phyloP scores from a whole-genome alignment of 176 grass and related monocot genomes.

The Ampelocalamus luodianensis region DNA sequence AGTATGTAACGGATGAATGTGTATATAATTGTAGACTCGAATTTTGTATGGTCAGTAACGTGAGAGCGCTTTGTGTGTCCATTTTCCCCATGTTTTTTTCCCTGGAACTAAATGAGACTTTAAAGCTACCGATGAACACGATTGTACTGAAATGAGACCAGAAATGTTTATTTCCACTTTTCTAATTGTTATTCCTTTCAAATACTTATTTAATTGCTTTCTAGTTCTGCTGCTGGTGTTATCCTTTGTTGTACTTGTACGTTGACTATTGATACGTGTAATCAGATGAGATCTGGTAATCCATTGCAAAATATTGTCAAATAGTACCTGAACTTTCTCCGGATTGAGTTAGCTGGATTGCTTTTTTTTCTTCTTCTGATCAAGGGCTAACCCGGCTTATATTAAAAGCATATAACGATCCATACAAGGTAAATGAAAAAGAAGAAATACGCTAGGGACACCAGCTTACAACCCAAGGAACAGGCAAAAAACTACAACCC shows the following conservation, averaged over 20 bases:
- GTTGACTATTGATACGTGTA: background rate
- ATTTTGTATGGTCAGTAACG: slow-evolving; percentile 33
- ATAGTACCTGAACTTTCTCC: background rate
- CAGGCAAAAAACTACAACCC: too few relatives aligned
- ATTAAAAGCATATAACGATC: too few relatives aligned
- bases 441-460: too few relatives aligned
- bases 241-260: background rate
- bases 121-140: slow-evolving; percentile 12
- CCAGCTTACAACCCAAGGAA: too few relatives aligned
- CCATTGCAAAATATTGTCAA: background rate
- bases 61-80: slow-evolving; percentile 32
- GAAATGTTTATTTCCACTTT: background rate
- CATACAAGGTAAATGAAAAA: too few relatives aligned
- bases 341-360: too few relatives aligned
- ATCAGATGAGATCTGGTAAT: background rate
- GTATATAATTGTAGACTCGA: slow-evolving; percentile 45
- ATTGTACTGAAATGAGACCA: slow-evolving; percentile 15
- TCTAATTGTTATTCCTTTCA: background rate
- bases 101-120: slow-evolving; percentile 39
- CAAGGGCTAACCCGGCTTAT: too few relatives aligned
- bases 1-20: slow-evolving; percentile 44
- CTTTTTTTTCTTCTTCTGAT: too few relatives aligned
- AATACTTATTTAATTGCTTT: background rate
- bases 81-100: slow-evolving; percentile 2
- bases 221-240: background rate